phyloP scores from a whole-genome alignment of 495 filamentous ascomycete genomes.

The Rhizodiscina lignyota region DNA sequence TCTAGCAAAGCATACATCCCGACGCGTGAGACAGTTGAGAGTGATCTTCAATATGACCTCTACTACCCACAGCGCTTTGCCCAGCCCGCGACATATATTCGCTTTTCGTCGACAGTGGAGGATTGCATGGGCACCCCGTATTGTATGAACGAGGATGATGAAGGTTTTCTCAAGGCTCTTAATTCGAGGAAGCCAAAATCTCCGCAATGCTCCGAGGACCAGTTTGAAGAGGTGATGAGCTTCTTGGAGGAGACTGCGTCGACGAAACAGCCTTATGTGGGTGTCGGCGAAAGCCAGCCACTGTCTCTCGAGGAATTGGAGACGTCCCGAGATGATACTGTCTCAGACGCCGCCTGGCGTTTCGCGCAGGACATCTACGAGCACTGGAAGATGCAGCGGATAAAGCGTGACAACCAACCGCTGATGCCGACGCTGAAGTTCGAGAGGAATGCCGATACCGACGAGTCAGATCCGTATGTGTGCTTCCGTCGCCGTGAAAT shows the following conservation, averaged over 20 bases:
- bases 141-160: constrained; percentile 85
- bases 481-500: constrained; percentile 95
- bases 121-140: constrained; percentile 77
- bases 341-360: constrained; percentile 43
- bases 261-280: constrained; percentile 67
- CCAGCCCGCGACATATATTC: constrained; percentile 84
- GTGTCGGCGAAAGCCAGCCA: constrained; percentile 61
- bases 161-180: constrained; percentile 63
- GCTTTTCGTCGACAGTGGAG: constrained; percentile 95
- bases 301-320: constrained; percentile 68
- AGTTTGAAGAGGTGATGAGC: constrained; percentile 88
- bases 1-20: constrained; percentile 63
- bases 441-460: constrained; percentile 79
- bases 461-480: constrained; percentile 93
- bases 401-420: constrained; percentile 43
- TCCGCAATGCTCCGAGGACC: constrained; percentile 61
- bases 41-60: constrained; percentile 65
- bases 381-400: constrained; percentile 68
- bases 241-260: constrained; percentile 79
- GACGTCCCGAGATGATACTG: constrained; percentile 52
- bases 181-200: constrained; percentile 55
- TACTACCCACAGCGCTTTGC: constrained; percentile 66
- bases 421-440: constrained; percentile 72
- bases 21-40: constrained; percentile 64
- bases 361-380: constrained; percentile 81